phyloP scores from a whole-genome alignment of 164 flowering plant species.

The Stephania yunnanensis region DNA sequence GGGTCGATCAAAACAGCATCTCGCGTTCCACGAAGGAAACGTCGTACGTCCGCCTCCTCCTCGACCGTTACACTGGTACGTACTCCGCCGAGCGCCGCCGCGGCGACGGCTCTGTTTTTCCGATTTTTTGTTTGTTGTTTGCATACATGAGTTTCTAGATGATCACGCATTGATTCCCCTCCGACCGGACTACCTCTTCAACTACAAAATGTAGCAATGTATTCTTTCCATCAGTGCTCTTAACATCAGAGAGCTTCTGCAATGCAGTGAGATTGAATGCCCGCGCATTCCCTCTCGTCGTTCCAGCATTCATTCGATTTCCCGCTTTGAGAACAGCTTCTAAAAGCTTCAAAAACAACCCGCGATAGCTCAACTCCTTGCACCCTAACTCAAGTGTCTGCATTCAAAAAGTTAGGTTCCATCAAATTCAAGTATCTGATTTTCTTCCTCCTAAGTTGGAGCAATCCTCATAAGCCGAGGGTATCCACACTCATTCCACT shows the following conservation, averaged over 20 bases:
- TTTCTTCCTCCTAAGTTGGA: slow-evolving; percentile 49
- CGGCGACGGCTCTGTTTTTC: too few relatives aligned
- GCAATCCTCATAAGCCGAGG: slow-evolving; percentile 48
- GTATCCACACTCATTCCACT: slow-evolving; percentile 33
- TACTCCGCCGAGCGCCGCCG: too few relatives aligned
- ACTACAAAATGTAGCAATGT: slow-evolving; percentile 78
- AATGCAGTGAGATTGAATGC: slow-evolving; percentile 67
- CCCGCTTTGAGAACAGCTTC: slow-evolving; percentile 90
- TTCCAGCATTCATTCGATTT: slow-evolving; percentile 79
- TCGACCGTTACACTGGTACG: too few relatives aligned
- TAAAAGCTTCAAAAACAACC: slow-evolving; percentile 66
- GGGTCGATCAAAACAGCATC: too few relatives aligned
- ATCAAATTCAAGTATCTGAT: slow-evolving; percentile 31
- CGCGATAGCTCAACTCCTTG: slow-evolving; percentile 59
- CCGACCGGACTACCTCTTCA: slow-evolving; percentile 62
- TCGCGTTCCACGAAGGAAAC: too few relatives aligned
- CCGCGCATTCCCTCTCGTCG: slow-evolving; percentile 73
- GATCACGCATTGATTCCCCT: slow-evolving; percentile 58
- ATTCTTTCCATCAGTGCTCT: slow-evolving; percentile 72
- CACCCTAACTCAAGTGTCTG: slow-evolving; percentile 58
- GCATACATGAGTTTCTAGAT: slow-evolving; percentile 22
- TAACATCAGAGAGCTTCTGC: slow-evolving; percentile 63
- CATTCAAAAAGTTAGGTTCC: slow-evolving; percentile 38
- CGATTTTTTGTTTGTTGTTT: too few relatives aligned
- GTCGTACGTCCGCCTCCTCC: too few relatives aligned